Conservation (phyloP, 1,139 yeast species). For the Geotrichum candidum region DNA sequence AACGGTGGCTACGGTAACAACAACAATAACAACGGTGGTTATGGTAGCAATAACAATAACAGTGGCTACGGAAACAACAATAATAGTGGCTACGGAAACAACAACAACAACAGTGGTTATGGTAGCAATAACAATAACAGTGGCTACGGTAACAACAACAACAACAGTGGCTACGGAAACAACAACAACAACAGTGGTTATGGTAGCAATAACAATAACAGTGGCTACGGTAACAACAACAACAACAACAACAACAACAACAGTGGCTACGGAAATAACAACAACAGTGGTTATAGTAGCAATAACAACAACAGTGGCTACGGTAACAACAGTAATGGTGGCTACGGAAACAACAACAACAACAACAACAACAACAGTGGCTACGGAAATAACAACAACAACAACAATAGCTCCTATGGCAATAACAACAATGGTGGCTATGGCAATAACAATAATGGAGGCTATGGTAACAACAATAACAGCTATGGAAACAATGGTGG, state of each 20-base stretch:
- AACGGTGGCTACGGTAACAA: not conserved
- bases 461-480: not conserved
- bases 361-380: not conserved
- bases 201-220: not conserved
- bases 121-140: constrained; percentile 2
- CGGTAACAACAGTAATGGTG: not conserved
- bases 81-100: not conserved
- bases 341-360: not conserved
- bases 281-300: not conserved
- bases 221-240: not conserved
- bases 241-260: not conserved
- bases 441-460: not conserved
- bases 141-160: not conserved
- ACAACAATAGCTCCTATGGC: not conserved
- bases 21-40: not conserved
- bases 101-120: not conserved
- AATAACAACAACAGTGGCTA: not conserved
- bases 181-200: not conserved
- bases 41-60: not conserved
- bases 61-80: not conserved
- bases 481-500: not conserved
- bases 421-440: not conserved
- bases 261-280: not conserved
- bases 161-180: constrained; percentile 2
- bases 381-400: not conserved